phyloP scores from a whole-genome alignment of 164 flowering plant species.

The Brasenia schreberi region DNA sequence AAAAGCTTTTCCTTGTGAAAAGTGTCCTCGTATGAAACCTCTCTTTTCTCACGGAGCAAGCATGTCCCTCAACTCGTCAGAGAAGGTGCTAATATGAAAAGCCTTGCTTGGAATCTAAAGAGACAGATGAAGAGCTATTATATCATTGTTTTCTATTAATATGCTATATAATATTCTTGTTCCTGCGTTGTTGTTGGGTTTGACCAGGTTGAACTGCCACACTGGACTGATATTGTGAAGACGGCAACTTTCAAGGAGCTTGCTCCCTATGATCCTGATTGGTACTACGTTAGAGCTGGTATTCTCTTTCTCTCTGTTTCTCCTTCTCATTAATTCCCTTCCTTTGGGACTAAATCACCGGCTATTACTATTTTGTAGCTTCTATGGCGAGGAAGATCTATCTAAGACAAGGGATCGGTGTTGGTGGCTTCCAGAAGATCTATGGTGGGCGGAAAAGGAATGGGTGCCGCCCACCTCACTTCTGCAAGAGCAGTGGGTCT shows the following conservation, averaged over 20 bases:
- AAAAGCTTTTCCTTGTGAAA: no score
- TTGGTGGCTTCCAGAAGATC: slow-evolving; percentile 75
- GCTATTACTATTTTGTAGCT: slow-evolving; percentile 21
- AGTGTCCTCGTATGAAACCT: no score
- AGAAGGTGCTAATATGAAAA: background rate
- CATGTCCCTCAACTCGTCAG: background rate
- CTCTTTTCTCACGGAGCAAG: no score
- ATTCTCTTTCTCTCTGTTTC: background rate
- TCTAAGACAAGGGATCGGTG: slow-evolving; percentile 80
- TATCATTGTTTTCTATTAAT: background rate
- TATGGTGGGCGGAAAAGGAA: slow-evolving; percentile 88
- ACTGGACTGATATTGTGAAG: slow-evolving; percentile 87
- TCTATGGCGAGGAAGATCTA: slow-evolving; percentile 67
- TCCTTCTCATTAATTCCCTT: background rate
- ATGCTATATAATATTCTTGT: background rate
- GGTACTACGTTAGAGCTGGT: slow-evolving; percentile 91
- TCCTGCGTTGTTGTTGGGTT: background rate
- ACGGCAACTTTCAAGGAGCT: slow-evolving; percentile 76
- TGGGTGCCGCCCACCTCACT: slow-evolving; percentile 81
- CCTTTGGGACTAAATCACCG: background rate
- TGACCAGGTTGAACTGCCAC: slow-evolving; percentile 68
- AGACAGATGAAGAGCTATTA: background rate
- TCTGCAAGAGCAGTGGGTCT: slow-evolving; percentile 85
- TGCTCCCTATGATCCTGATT: slow-evolving; percentile 88
- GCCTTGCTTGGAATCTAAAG: background rate